Evolutionary conservation across 768 basidiomycete species (phyloP).

Genomic region (Tulasnella calospora): DNA sequence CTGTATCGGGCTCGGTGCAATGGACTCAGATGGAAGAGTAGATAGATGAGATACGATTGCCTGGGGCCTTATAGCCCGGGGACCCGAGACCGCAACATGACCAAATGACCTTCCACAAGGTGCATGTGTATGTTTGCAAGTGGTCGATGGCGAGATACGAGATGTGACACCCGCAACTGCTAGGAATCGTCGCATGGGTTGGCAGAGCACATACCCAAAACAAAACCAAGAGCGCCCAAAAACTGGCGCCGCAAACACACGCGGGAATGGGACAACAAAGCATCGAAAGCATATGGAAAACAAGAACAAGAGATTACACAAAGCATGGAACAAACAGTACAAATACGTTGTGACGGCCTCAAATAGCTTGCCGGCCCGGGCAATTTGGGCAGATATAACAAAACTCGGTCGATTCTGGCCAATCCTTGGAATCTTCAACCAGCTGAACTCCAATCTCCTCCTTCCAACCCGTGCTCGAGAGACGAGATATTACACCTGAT

Average conservation of each 20-base stretch:
- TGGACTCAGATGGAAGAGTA: background rate
- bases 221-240: background rate
- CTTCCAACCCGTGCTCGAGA: background rate
- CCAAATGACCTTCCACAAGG: slow-evolving; percentile 6
- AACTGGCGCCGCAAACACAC: background rate
- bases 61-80: background rate
- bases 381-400: background rate
- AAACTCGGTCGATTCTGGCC: background rate
- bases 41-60: slow-evolving; percentile 5
- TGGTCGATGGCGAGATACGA: background rate
- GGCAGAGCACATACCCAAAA: background rate
- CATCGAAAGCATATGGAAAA: background rate
- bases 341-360: background rate
- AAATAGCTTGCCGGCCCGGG: background rate
- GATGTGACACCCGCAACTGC: background rate
- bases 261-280: background rate
- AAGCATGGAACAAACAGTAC: background rate
- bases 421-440: background rate
- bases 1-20: background rate
- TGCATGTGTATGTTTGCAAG: background rate
- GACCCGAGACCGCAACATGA: background rate
- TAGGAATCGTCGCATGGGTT: background rate
- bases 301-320: background rate
- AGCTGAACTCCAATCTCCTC: background rate
- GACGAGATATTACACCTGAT: background rate